Conservation (phyloP, 192 early-diverging fungal species). For the Coemansia sp. region DNA sequence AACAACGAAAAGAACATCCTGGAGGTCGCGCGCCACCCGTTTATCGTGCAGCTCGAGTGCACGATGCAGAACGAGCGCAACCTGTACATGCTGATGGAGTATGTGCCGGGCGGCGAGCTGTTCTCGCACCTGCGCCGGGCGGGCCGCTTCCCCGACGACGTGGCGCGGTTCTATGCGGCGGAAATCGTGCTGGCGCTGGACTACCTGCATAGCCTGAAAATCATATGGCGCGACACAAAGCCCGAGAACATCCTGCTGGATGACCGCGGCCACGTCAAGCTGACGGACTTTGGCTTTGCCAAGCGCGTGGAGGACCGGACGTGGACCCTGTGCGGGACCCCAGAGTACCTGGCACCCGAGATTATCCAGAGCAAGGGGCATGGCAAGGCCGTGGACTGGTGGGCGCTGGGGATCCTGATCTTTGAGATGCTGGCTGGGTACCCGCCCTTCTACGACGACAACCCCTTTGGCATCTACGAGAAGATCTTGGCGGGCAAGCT, state of each 20-base stretch:
- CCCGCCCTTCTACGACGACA: constrained; percentile 94
- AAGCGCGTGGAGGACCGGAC: constrained; percentile 95
- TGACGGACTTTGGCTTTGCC: constrained; percentile 93
- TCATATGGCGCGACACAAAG: constrained; percentile 91
- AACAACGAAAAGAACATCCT: constrained; percentile 90
- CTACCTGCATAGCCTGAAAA: constrained; percentile 86
- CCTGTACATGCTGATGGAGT: constrained; percentile 92
- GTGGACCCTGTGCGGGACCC: constrained; percentile 95
- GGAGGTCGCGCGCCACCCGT: constrained; percentile 86
- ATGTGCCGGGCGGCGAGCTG: constrained; percentile 95
- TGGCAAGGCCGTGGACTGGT: constrained; percentile 96
- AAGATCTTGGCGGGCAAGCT: constrained; percentile 92
- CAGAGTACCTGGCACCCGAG: constrained; percentile 96
- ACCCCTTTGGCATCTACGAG: constrained; percentile 90
- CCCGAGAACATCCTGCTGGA: constrained; percentile 95
- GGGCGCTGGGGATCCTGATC: constrained; percentile 88
- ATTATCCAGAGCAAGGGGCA: constrained; percentile 83
- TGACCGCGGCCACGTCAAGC: constrained; percentile 89
- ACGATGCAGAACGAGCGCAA: constrained; percentile 94
- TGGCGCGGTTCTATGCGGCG: constrained; percentile 90
- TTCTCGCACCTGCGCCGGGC: constrained; percentile 94
- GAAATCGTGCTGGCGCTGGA: constrained; percentile 90
- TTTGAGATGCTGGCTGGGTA: constrained; percentile 89
- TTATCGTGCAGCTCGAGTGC: constrained; percentile 91
- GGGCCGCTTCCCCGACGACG: constrained; percentile 82